Conservation (phyloP, 108 stramenopile species). For the Cyclotella kingstonii region DNA sequence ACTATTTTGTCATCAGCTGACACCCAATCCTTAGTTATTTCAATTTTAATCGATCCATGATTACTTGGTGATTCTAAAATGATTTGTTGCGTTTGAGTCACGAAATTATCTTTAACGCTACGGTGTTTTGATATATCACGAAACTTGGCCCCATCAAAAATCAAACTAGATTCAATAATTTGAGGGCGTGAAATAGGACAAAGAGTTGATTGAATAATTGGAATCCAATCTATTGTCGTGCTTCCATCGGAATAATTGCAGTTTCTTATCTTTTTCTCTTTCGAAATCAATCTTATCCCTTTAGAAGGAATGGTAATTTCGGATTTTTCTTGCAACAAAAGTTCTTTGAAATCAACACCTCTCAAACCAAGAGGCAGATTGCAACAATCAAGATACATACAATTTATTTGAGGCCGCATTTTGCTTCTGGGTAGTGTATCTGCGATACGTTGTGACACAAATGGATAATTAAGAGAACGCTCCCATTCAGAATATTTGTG, state of each 20-base stretch:
- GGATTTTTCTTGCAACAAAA: neutral
- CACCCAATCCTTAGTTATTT: conserved; percentile 43
- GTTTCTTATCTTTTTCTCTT: conserved; percentile 1
- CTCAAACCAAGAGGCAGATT: conserved; percentile 45
- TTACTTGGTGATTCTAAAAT: conserved; percentile 12
- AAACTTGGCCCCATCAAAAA: conserved; percentile 52
- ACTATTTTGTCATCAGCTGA: conserved; percentile 41
- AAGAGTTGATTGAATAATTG: conserved; percentile 32
- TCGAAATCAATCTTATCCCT: conserved; percentile 32
- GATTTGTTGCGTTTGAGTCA: conserved; percentile 7
- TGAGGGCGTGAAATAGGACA: conserved; percentile 10
- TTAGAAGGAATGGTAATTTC: conserved; percentile 9
- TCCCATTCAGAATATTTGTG: conserved; percentile 37
- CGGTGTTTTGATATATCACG: conserved; percentile 13
- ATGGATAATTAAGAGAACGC: conserved; percentile 33
- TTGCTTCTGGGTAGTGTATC: neutral
- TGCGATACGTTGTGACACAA: neutral
- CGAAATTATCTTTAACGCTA: neutral
- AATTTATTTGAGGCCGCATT: conserved; percentile 16
- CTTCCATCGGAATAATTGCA: too few species aligned
- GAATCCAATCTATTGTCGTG: conserved; percentile 39
- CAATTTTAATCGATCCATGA: conserved; percentile 18
- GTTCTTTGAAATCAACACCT: conserved; percentile 31
- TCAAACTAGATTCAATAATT: conserved; percentile 15
- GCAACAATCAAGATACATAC: conserved; percentile 46